Conservation (phyloP, 1,139 yeast species). For the Candida sp. region DNA sequence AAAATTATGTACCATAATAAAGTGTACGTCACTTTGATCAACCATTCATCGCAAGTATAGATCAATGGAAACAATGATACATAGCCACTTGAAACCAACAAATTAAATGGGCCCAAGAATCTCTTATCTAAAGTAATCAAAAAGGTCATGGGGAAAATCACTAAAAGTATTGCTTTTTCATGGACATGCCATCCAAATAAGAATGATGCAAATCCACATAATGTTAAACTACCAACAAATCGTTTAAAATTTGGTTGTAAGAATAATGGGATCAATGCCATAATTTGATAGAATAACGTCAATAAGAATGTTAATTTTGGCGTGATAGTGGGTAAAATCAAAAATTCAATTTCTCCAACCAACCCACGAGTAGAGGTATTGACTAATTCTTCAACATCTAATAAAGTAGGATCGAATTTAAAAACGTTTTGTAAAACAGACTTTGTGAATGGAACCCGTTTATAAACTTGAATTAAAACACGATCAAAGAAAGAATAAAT, state of each 20-base stretch:
- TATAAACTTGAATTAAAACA: slow-evolving; percentile 51
- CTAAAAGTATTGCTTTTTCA: slow-evolving; percentile 88
- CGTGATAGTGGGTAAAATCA: slow-evolving; percentile 73
- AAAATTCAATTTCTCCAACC: slow-evolving; percentile 85
- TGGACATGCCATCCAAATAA: slow-evolving; percentile 99
- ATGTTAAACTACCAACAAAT: slow-evolving; percentile 78
- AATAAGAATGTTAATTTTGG: slow-evolving; percentile 76
- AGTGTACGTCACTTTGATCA: slow-evolving; percentile 75
- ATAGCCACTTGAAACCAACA: slow-evolving; percentile 77
- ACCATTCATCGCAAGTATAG: slow-evolving; percentile 76
- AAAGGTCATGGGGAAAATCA: slow-evolving; percentile 87
- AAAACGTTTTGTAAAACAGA: slow-evolving; percentile 28
- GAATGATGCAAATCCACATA: slow-evolving; percentile 90
- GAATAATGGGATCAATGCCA: slow-evolving; percentile 75
- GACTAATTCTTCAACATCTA: slow-evolving; percentile 22
- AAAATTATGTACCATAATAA: slow-evolving; percentile 83
- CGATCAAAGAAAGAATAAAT: slow-evolving; percentile 85
- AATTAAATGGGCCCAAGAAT: slow-evolving; percentile 62
- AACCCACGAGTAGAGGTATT: slow-evolving; percentile 73
- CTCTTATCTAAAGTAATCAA: slow-evolving; percentile 71
- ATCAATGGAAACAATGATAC: slow-evolving; percentile 86
- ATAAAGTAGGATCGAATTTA: slow-evolving; percentile 26
- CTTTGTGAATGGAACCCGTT: slow-evolving; percentile 44
- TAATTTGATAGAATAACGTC: slow-evolving; percentile 76
- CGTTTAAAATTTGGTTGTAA: slow-evolving; percentile 72